These are phyloP conservation scores for Termitomyces sp. DNA, from an alignment of 768 basidiomycete genomes.

Conservation along the genomic window DNA sequence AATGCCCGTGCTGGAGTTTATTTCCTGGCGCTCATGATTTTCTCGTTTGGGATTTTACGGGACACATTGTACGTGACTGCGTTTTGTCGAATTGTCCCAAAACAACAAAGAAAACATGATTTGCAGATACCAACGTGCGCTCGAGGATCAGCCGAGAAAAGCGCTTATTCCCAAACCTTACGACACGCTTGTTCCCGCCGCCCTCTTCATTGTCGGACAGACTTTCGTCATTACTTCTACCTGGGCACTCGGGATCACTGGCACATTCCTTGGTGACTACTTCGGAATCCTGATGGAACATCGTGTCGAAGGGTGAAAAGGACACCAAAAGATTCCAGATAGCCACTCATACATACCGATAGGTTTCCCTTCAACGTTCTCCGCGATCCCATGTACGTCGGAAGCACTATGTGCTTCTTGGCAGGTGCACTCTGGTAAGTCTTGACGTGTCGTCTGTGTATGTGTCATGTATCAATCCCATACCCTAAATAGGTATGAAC, in stretches of 20 bases:
- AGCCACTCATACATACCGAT: not conserved
- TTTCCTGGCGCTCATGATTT: constrained; percentile 79
- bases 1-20: constrained; percentile 77
- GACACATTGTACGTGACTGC: constrained; percentile 67
- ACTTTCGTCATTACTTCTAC: constrained; percentile 85
- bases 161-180: constrained; percentile 63
- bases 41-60: constrained; percentile 77
- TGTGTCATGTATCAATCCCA: not conserved
- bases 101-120: not conserved
- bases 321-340: not conserved
- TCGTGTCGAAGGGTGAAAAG: constrained; percentile 68
- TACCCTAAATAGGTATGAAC: constrained; percentile 58
- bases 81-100: not conserved
- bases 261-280: constrained; percentile 85
- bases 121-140: constrained; percentile 66
- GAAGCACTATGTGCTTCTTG: constrained; percentile 85
- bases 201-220: constrained; percentile 68
- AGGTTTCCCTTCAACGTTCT: constrained; percentile 94
- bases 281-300: constrained; percentile 85
- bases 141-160: constrained; percentile 67
- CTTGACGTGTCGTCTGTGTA: not conserved
- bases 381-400: constrained; percentile 95
- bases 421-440: constrained; percentile 83
- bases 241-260: constrained; percentile 88
- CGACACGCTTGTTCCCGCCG: constrained; percentile 51